Base-by-base conservation (phyloP, 805 yeast genomes). In the Suhomyces canberraensis region DNA sequence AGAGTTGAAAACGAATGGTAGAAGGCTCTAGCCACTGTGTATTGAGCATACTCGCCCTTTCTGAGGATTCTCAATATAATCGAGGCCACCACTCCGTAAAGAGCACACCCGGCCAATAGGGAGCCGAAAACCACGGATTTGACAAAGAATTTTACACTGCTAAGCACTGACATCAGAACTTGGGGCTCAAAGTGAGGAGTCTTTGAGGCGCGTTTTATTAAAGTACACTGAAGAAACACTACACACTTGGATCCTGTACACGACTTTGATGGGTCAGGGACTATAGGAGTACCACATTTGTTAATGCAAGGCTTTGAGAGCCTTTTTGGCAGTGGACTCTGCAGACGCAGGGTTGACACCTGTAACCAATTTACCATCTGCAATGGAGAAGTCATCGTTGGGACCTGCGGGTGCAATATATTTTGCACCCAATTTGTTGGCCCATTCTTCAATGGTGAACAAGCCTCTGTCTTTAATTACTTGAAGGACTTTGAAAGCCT, bases 1-100 rank as follows among this genome's bases (percentile, higher is more conserved):
- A 81, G 32, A 3, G 65, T 58, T 22, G 86, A 76, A 60, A 84
- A 75, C 3, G 76, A 53, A 45, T 65, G 56, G 58, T 85, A 84
- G 56, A 85, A 90, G 30, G 82, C 84, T 45, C 95, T 71, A 2
- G 96, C 98, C 8, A 91, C 87, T 15, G 89, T 69, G 78, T 89
- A 89, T 64, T 93, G 98, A 1, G 95, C 79, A 33, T 89, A 71
- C 37, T 83, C 81, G 48, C 78, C 80, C 58, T 84, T 84, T 16
- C 96, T 95, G 11, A 81, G 46, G 5, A 88, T 35, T 1, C 85
- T 65, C 35, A 88, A 69, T 5, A 77, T 43, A 1, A 85, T 56
- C 2, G 97, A 88, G 16, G 89, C 85, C 8, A 84, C 34, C 2
- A 85, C 85, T 40, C 96, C 96, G 50, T 84, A 85, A 4, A 79